A percentile compares a stretch with the other conserved stretches of the same genome.
phyloP scores from a whole-genome alignment of 768 basidiomycete species.

The Stropharia rugosoannulata region DNA sequence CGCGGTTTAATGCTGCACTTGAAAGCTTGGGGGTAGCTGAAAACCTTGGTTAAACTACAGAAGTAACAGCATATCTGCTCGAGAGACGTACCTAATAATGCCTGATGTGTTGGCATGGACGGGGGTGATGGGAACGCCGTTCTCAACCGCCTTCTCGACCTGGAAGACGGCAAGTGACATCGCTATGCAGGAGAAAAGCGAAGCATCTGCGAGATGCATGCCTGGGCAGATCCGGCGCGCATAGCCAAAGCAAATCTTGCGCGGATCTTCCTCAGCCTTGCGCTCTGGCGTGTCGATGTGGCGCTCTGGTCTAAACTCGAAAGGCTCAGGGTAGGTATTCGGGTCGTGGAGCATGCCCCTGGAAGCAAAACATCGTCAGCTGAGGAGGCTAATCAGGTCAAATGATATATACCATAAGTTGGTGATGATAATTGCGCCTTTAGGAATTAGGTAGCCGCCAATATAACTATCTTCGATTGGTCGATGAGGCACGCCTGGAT shows the following conservation, averaged over 20 bases:
- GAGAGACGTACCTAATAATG: constrained; percentile 39
- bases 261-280: constrained; percentile 37
- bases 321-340: constrained; percentile 46
- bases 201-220: constrained; percentile 50
- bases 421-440: constrained; percentile 41
- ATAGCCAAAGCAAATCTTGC: constrained; percentile 43
- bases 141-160: constrained; percentile 41
- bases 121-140: constrained; percentile 45
- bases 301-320: constrained; percentile 48
- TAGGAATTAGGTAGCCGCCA: constrained; percentile 47
- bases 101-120: constrained; percentile 44
- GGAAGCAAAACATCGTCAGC: background rate
- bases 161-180: constrained; percentile 49
- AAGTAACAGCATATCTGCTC: background rate
- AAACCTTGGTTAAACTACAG: background rate
- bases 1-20: constrained; percentile 27
- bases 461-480: constrained; percentile 43
- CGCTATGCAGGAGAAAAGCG: constrained; percentile 42
- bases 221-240: constrained; percentile 50
- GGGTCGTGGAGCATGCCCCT: constrained; percentile 59
- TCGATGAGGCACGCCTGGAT: constrained; percentile 42
- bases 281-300: constrained; percentile 31
- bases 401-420: constrained; percentile 43
- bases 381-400: background rate
- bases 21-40: constrained; percentile 30